phyloP scores from a whole-genome alignment of 176 grass and related monocot species.

The Aegilops longissima region DNA sequence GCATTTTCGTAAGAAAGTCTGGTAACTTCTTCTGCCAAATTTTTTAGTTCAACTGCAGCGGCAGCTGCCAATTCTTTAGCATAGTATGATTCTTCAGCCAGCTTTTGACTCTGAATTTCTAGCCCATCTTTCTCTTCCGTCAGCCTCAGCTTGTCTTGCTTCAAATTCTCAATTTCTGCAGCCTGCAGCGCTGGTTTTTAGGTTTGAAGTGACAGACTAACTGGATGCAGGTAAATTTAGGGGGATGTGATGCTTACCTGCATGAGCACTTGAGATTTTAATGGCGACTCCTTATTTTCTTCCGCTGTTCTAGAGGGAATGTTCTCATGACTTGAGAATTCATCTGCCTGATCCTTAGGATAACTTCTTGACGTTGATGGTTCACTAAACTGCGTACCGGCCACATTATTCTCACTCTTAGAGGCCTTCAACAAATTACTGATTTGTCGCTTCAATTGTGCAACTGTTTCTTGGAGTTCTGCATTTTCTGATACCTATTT shows the following conservation, averaged over 20 bases:
- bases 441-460: conserved; percentile 59
- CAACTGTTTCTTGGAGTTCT: conserved; percentile 67
- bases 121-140: conserved; percentile 84
- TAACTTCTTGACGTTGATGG: conserved; percentile 36
- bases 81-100: conserved; percentile 90
- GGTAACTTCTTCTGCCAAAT: conserved; percentile 98
- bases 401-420: conserved; percentile 43
- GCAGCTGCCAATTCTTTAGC: conserved; percentile 97
- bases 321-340: conserved; percentile 33
- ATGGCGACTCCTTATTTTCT: conserved; percentile 47
- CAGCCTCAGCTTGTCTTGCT: conserved; percentile 82
- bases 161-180: conserved; percentile 90
- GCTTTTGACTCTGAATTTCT: conserved; percentile 84
- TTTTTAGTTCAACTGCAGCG: conserved; percentile 88
- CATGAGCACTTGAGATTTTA: conserved; percentile 76
- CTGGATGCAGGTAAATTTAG: neutral
- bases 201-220: conserved; percentile 20
- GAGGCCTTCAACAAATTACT: conserved; percentile 43
- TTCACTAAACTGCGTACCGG: conserved; percentile 43
- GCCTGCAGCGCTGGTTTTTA: conserved; percentile 40
- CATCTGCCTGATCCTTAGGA: conserved; percentile 35
- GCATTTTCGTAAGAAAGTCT: conserved; percentile 93
- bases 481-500: conserved; percentile 71
- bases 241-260: conserved; percentile 49
- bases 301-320: conserved; percentile 38